Conservation (phyloP, 2,329 filamentous ascomycete species). For the Talaromyces sp. region DNA sequence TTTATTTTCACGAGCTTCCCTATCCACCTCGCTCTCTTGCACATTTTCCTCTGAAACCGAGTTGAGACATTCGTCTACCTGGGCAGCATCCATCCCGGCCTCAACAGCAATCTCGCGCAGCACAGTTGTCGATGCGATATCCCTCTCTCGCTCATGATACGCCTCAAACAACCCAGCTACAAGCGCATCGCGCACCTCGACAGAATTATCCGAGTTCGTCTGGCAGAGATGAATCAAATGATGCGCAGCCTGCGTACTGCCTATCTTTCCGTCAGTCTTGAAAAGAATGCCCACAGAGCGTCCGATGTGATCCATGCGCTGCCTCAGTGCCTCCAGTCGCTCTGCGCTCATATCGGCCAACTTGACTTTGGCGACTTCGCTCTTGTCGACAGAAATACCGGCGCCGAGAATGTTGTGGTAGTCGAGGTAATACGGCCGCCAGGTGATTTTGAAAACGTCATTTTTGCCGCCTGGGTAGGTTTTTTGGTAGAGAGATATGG, state of each 20-base stretch:
- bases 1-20: constrained; percentile 24
- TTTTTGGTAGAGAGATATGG: constrained; percentile 35
- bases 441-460: constrained; percentile 33
- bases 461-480: constrained; percentile 34
- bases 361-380: neutral
- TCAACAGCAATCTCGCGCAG: constrained; percentile 18
- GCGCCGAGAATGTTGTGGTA: constrained; percentile 4
- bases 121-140: constrained; percentile 22
- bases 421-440: constrained; percentile 36
- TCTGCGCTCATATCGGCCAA: neutral
- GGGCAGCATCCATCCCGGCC: constrained; percentile 15
- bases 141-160: constrained; percentile 26
- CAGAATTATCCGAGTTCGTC: constrained; percentile 18
- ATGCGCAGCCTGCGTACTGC: constrained; percentile 31
- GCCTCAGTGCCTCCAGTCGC: neutral
- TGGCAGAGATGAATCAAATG: constrained; percentile 24
- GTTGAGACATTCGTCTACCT: constrained; percentile 7
- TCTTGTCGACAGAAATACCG: neutral
- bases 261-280: constrained; percentile 27
- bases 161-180: constrained; percentile 9
- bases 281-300: constrained; percentile 30
- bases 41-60: constrained; percentile 1
- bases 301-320: constrained; percentile 19
- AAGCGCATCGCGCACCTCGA: neutral
- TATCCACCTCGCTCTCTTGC: constrained; percentile 25